Evolutionary conservation across 2,329 filamentous ascomycete species (phyloP).

Genomic region (Orbilia oligospora): DNA sequence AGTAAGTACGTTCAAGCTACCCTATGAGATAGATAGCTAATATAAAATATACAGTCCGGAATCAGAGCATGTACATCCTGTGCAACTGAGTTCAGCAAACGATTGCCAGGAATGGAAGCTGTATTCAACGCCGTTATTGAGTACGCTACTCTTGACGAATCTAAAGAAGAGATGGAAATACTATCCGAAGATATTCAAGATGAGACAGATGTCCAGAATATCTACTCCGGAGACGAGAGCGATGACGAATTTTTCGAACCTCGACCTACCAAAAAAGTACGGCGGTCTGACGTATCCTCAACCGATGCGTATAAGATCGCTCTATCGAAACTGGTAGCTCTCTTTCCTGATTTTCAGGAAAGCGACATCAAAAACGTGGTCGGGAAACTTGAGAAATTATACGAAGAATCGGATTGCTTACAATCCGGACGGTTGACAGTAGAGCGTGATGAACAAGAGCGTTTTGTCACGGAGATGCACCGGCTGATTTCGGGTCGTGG

Average conservation of each 20-base stretch:
- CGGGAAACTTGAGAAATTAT: neutral
- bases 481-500: no score
- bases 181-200: constrained; percentile 38
- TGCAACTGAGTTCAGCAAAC: neutral
- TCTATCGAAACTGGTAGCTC: neutral
- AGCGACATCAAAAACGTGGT: neutral
- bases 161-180: constrained; percentile 32
- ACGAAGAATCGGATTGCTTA: neutral
- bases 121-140: constrained; percentile 8
- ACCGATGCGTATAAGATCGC: no score
- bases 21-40: no score
- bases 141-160: constrained; percentile 35
- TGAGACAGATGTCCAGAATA: neutral
- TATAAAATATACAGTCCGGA: neutral
- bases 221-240: neutral
- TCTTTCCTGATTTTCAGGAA: neutral
- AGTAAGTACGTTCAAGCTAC: no score
- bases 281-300: no score
- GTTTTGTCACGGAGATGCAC: no score
- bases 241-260: neutral
- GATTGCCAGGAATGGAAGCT: neutral
- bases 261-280: no score
- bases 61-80: neutral
- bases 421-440: neutral
- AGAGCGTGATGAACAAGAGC: no score